Evolutionary conservation across 225 moss, liverwort and hornwort genomes (phyloP).

Genomic region (Straminergon stramineum): DNA sequence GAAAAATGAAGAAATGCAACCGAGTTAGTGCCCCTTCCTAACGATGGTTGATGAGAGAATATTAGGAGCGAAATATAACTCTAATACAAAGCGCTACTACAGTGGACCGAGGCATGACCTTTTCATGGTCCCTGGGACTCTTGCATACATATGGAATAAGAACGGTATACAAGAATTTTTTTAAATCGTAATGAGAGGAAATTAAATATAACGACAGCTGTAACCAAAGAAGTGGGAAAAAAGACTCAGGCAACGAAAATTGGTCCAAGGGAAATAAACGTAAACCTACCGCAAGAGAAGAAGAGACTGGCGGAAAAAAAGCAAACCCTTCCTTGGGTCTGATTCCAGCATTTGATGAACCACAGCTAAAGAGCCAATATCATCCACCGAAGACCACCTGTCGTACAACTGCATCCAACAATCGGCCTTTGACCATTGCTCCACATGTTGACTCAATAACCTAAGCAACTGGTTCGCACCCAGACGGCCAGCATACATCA

Average conservation of each 20-base stretch:
- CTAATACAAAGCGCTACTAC: not conserved
- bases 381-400: constrained; percentile 98
- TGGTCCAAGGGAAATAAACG: not conserved
- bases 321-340: constrained; percentile 90
- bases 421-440: constrained; percentile 97
- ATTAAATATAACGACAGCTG: not conserved
- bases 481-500: constrained; percentile 98
- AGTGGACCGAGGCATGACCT: not conserved
- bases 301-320: constrained; percentile 93
- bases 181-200: not conserved
- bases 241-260: not conserved
- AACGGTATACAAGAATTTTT: not conserved
- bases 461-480: constrained; percentile 81
- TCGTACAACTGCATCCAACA: constrained; percentile 99
- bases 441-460: constrained; percentile 90
- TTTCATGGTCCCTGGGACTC: not conserved
- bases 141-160: not conserved
- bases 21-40: not conserved
- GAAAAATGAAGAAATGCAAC: not conserved
- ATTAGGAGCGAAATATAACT: not conserved
- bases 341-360: constrained; percentile 99
- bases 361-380: constrained; percentile 94
- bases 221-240: not conserved
- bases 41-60: not conserved
- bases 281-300: constrained; percentile 75